phyloP scores from a whole-genome alignment of 768 basidiomycete genomes.

The Boletus vinaceobasis region DNA sequence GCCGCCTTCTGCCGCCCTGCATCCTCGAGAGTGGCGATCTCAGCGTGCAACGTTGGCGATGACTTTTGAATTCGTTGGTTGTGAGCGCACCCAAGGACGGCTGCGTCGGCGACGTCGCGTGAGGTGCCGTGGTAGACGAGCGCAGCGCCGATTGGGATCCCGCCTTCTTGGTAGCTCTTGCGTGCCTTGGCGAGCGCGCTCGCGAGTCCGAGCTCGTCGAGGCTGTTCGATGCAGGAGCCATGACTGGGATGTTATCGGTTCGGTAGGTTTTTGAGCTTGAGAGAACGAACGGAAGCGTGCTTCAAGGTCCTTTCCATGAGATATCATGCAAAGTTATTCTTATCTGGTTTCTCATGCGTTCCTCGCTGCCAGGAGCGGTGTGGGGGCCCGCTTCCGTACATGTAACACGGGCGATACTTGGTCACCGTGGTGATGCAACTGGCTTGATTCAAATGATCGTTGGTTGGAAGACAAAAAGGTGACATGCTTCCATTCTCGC shows the following conservation, averaged over 20 bases:
- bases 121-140: conserved; percentile 34
- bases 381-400: too few relatives aligned
- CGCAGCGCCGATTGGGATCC: conserved; percentile 61
- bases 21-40: conserved; percentile 49
- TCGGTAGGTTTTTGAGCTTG: not conserved
- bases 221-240: not conserved
- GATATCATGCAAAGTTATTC: too few relatives aligned
- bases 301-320: too few relatives aligned
- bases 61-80: conserved; percentile 45
- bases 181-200: conserved; percentile 41
- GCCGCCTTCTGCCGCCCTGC: conserved; percentile 48
- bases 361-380: too few relatives aligned
- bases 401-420: too few relatives aligned
- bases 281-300: too few relatives aligned
- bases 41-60: conserved; percentile 44
- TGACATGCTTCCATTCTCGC: not conserved
- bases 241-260: not conserved
- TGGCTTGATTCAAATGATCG: not conserved
- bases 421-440: too few relatives aligned
- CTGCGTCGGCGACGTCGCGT: not conserved
- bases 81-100: conserved; percentile 41
- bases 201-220: conserved; percentile 31
- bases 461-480: not conserved
- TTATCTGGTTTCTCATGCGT: too few relatives aligned
- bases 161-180: conserved; percentile 48